These are phyloP conservation scores for Blastobotrys terrestris DNA, from an alignment of 805 yeast genomes.

Conservation along the genomic window DNA sequence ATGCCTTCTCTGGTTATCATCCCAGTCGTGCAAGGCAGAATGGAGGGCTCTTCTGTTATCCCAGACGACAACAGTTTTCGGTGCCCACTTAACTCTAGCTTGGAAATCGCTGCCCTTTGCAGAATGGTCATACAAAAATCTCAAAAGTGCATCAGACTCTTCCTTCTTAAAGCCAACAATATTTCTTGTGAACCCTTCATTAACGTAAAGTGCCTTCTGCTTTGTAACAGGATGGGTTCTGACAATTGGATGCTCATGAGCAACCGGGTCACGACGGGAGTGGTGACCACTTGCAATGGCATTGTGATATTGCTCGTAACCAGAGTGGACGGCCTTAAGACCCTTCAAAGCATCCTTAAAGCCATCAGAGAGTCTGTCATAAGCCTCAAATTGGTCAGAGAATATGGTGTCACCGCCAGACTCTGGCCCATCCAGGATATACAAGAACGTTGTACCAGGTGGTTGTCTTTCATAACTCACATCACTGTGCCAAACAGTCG, in stretches of 20 bases:
- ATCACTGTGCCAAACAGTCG: constrained; percentile 60
- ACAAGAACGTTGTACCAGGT: constrained; percentile 63
- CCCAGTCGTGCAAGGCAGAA: constrained; percentile 72
- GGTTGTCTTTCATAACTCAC: constrained; percentile 69
- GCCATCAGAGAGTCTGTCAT: constrained; percentile 60
- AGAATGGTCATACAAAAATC: constrained; percentile 48
- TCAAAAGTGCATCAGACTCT: constrained; percentile 45
- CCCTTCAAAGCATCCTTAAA: constrained; percentile 54
- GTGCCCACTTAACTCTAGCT: constrained; percentile 66
- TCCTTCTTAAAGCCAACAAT: constrained; percentile 63
- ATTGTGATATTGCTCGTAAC: constrained; percentile 41
- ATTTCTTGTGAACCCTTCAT: constrained; percentile 51
- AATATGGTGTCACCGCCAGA: constrained; percentile 75
- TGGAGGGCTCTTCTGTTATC: constrained; percentile 69
- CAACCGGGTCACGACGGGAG: constrained; percentile 41
- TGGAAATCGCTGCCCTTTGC: constrained; percentile 55
- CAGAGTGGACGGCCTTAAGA: constrained; percentile 61
- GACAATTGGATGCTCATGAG: constrained; percentile 50
- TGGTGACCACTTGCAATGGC: constrained; percentile 35
- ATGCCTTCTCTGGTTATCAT: constrained; percentile 57
- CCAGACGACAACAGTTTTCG: constrained; percentile 66
- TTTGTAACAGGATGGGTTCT: constrained; percentile 62
- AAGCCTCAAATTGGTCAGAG: constrained; percentile 66
- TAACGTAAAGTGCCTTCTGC: constrained; percentile 48
- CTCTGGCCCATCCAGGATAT: constrained; percentile 53